Evolutionary conservation across 2,329 filamentous ascomycete species (phyloP).

Genomic region (Helminthosporium solani): DNA sequence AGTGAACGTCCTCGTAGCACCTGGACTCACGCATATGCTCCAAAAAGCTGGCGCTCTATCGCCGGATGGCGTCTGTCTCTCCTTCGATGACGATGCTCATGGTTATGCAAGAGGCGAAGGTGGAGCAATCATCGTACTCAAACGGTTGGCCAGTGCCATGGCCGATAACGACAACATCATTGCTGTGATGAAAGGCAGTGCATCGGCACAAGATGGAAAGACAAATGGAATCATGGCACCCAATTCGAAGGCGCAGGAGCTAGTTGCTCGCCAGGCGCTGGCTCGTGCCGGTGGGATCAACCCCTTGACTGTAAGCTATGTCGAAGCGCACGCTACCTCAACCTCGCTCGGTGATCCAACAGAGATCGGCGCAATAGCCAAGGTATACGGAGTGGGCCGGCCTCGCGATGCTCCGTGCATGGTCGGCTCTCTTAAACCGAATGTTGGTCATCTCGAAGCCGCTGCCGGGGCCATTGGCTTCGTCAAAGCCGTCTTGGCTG

Average conservation of each 20-base stretch:
- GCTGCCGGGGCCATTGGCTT: constrained; percentile 41
- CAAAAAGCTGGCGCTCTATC: constrained; percentile 47
- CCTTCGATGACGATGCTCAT: constrained; percentile 55
- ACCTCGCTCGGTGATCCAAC: constrained; percentile 53
- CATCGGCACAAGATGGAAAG: constrained; percentile 27
- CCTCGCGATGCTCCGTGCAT: not conserved
- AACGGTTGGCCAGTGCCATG: constrained; percentile 49
- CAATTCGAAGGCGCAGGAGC: constrained; percentile 48
- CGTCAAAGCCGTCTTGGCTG: constrained; percentile 41
- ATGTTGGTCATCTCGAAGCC: constrained; percentile 47
- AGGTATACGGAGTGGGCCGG: constrained; percentile 17
- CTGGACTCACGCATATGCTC: constrained; percentile 50
- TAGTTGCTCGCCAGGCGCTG: constrained; percentile 37
- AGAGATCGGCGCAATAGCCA: constrained; percentile 26
- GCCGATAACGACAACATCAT: constrained; percentile 33
- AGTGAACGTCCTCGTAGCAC: constrained; percentile 29
- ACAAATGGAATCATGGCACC: constrained; percentile 30
- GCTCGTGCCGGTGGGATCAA: constrained; percentile 38
- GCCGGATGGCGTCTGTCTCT: constrained; percentile 41
- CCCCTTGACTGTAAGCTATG: constrained; percentile 26
- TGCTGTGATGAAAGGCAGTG: constrained; percentile 32
- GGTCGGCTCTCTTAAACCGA: constrained; percentile 32
- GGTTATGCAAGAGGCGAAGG: constrained; percentile 68
- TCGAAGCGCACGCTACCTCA: constrained; percentile 56
- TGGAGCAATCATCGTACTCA: constrained; percentile 39